A percentile compares a stretch with the other conserved stretches of the same genome.
These are phyloP conservation scores for Candida ovalis DNA, from an alignment of 805 yeast species.

Conservation along the genomic window DNA sequence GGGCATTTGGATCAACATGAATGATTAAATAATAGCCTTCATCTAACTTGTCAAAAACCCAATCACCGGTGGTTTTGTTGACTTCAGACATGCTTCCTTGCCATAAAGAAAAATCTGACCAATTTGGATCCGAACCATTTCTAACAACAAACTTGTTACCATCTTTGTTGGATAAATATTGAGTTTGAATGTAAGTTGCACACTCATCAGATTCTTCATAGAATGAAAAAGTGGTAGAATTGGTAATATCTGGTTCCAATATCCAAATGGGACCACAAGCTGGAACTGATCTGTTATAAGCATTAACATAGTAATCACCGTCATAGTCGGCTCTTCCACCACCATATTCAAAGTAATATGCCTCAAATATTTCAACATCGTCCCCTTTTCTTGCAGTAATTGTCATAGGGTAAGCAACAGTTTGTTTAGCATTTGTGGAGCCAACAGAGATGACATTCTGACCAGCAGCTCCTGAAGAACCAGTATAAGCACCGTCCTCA, in stretches of 20 bases:
- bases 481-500: conserved; percentile 11
- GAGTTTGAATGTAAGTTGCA: background rate
- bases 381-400: conserved; percentile 6
- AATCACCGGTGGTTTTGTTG: conserved; percentile 5
- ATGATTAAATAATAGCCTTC: conserved; percentile 1
- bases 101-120: background rate
- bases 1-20: background rate
- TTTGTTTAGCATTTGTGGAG: conserved; percentile 6
- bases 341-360: background rate
- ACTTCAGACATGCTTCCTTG: background rate
- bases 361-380: background rate
- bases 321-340: background rate
- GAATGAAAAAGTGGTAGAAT: background rate
- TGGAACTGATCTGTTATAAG: background rate
- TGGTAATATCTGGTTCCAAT: background rate
- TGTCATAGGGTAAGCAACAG: conserved; percentile 6
- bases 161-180: background rate
- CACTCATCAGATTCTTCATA: background rate
- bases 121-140: background rate
- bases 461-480: conserved; percentile 9
- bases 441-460: conserved; percentile 11
- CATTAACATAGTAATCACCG: background rate
- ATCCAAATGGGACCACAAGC: background rate
- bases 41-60: conserved; percentile 2
- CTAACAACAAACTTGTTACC: background rate